phyloP scores from a whole-genome alignment of 1,139 yeast genomes.

The Protomyces gravidus region DNA sequence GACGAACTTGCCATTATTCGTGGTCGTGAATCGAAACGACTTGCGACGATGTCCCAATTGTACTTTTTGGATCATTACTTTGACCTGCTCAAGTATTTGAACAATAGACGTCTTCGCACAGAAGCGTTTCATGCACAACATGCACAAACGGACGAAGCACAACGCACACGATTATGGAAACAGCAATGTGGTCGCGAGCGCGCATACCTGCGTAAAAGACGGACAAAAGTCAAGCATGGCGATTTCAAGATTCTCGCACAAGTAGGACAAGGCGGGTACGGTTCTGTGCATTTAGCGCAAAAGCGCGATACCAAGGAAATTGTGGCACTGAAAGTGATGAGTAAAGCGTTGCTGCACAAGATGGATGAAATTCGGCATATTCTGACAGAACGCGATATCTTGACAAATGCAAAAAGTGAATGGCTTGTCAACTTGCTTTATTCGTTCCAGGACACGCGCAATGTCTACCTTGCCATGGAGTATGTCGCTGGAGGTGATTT shows the following conservation, averaged over 20 bases:
- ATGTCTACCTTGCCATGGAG: conserved; percentile 95
- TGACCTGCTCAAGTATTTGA: conserved; percentile 90
- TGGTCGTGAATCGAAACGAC: conserved; percentile 51
- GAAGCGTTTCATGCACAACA: conserved; percentile 53
- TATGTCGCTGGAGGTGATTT: conserved; percentile 99
- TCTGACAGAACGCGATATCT: conserved; percentile 89
- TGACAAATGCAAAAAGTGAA: conserved; percentile 89
- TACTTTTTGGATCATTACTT: conserved; percentile 90
- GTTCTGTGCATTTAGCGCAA: conserved; percentile 90
- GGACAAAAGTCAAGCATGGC: conserved; percentile 87
- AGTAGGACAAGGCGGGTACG: conserved; percentile 99
- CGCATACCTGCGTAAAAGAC: conserved; percentile 75
- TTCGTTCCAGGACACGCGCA: conserved; percentile 90
- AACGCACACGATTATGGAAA: conserved; percentile 64
- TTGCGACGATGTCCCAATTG: conserved; percentile 74
- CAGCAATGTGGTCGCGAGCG: conserved; percentile 81
- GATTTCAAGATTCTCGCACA: conserved; percentile 96
- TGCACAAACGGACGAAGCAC: conserved; percentile 10
- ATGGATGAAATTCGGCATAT: conserved; percentile 95
- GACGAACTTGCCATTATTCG: conserved; percentile 28
- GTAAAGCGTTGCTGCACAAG: conserved; percentile 78
- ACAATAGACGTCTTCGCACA: conserved; percentile 75
- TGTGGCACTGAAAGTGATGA: conserved; percentile 89
- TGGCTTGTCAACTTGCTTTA: conserved; percentile 93
- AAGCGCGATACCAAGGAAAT: conserved; percentile 93